These are phyloP conservation scores for Aspergillus intermedius DNA, from an alignment of 2,329 filamentous ascomycete genomes.

Conservation along the genomic window DNA sequence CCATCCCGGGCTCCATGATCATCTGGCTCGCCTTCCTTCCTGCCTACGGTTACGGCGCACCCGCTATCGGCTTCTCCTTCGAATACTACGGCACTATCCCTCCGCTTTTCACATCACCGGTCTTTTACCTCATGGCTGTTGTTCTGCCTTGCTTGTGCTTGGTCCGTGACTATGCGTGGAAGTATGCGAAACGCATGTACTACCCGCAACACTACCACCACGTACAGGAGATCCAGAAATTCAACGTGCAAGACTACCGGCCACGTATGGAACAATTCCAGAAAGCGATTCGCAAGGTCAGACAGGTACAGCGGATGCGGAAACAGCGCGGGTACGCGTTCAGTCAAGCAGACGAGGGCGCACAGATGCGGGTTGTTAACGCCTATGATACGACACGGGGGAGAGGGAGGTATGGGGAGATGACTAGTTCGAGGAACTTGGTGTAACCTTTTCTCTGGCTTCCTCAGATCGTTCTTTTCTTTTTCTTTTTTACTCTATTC, in stretches of 20 bases:
- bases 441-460: conserved; percentile 10
- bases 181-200: conserved; percentile 97
- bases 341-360: conserved; percentile 88
- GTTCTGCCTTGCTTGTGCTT: conserved; percentile 76
- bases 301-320: conserved; percentile 97
- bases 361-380: conserved; percentile 85
- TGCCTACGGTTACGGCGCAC: conserved; percentile 78
- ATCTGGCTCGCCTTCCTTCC: conserved; percentile 91
- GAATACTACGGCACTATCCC: conserved; percentile 85
- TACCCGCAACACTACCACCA: conserved; percentile 93
- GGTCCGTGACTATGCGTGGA: conserved; percentile 86
- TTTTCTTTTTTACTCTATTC: not conserved
- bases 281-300: conserved; percentile 96
- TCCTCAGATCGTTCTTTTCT: not conserved
- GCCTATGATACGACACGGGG: conserved; percentile 95
- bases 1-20: conserved; percentile 86
- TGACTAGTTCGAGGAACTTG: conserved; percentile 58
- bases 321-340: conserved; percentile 99
- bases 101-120: conserved; percentile 67
- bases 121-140: conserved; percentile 88
- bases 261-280: conserved; percentile 99
- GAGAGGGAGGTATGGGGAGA: conserved; percentile 90
- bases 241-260: conserved; percentile 98
- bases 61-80: conserved; percentile 69
- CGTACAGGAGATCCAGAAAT: conserved; percentile 99